Conservation (phyloP, 306 rosid genomes). For the Cyamopsis tetragonoloba region DNA sequence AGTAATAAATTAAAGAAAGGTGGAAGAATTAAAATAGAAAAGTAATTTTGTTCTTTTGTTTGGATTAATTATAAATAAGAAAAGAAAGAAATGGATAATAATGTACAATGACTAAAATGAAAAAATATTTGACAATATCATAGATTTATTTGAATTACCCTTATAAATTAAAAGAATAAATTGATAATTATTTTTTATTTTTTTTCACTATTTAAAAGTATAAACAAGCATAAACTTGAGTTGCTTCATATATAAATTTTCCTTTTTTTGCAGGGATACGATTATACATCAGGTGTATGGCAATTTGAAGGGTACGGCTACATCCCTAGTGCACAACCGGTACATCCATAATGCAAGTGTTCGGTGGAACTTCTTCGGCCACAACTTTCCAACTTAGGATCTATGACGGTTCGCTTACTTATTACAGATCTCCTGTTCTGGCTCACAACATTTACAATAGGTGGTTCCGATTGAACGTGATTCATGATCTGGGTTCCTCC, state of each 20-base stretch:
- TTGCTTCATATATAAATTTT: no score
- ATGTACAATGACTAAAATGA: no score
- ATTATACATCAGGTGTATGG: constrained; percentile 43
- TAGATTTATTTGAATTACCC: no score
- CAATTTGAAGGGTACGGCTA: constrained; percentile 54
- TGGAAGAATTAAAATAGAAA: no score
- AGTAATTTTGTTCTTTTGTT: no score
- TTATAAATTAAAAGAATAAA: no score
- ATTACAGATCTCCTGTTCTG: constrained; percentile 24
- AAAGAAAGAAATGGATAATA: no score
- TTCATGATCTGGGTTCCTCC: constrained; percentile 41
- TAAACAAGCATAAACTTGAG: neutral
- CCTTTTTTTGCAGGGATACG: constrained; percentile 31
- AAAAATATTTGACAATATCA: no score
- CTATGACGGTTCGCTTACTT: constrained; percentile 35
- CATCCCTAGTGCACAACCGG: constrained; percentile 39
- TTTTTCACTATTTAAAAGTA: no score
- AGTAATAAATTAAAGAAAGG: no score
- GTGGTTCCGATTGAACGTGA: constrained; percentile 45
- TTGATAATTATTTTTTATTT: no score
- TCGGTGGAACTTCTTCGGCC: constrained; percentile 39
- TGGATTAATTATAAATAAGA: no score
- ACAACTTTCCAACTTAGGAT: constrained; percentile 41
- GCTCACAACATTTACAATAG: constrained; percentile 26
- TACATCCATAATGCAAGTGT: constrained; percentile 46